Base-by-base conservation (phyloP, 352 stramenopile species). In the Globisporangium parvum region DNA sequence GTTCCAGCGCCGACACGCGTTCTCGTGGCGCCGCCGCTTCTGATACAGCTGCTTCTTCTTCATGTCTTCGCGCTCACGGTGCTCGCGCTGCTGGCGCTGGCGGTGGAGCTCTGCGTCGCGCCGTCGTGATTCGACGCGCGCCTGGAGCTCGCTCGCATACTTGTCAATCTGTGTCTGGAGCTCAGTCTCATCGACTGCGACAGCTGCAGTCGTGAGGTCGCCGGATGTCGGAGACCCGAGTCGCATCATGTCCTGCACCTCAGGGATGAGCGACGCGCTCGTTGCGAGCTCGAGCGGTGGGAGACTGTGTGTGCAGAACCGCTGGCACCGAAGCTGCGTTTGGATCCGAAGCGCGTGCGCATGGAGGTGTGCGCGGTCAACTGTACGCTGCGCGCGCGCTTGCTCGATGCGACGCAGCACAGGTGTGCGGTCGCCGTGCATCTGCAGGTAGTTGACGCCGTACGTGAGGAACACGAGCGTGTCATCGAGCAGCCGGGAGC, bases 381-480 rank as follows among this genome's bases (percentile, higher is more conserved):
- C 39, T 0, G 52, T 55, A 4, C 63, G 57, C n/a, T 53, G 45
- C 0, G 40, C 17, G 20, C 55, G 68, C 10, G 57, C 24, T 0
- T 33, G 23, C 5, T 65, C 33, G 11, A 73, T 8, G 2, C 67
- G 63, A 11, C 66, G 14, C 6, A 63, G 31, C 20, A 49, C 53
- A 24, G 41, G 59, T 3, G 50, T 56, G 12, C 59, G 47, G 41
- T 63, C 28, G 26, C 52, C 56, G n/a, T 62, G 65, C 21, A 62
- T 55, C 6, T 63, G 52, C 11, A 87, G 55, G 48, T 69, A 83
- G 42, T 62, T 59, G 23, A 46, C 53, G 18, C 77, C 77, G 41
- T 77, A 83, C 41, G 62, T 78, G 10, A 78, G 48, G 49, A 87
- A 47, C 20, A 78, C 66, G n/a, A 81, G 54, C 2, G 65, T 73